Evolutionary conservation across 78 protist species (phyloP).

Genomic region (Dictyostelium capitatum): DNA sequence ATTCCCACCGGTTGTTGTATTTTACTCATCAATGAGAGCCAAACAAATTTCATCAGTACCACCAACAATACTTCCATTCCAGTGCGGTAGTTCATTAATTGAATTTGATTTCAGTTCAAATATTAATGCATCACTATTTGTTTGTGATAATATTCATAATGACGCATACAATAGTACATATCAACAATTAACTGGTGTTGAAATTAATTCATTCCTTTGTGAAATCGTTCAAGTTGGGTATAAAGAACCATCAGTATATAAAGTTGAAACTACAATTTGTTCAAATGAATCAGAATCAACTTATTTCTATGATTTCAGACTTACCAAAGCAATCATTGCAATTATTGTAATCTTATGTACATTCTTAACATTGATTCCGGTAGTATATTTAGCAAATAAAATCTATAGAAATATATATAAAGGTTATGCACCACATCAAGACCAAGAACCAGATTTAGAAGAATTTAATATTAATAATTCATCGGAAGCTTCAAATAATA

Average conservation of each 20-base stretch:
- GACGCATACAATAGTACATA: background rate
- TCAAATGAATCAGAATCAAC: background rate
- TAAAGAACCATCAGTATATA: background rate
- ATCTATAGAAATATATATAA: background rate
- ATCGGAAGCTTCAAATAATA: background rate
- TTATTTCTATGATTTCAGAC: background rate
- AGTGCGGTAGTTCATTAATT: background rate
- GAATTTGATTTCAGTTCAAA: background rate
- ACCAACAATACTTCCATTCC: background rate
- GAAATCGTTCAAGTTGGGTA: background rate
- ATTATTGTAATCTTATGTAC: background rate
- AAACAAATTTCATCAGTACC: background rate
- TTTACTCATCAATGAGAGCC: background rate
- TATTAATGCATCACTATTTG: background rate
- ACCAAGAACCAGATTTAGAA: background rate
- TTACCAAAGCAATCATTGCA: slow-evolving; percentile 9
- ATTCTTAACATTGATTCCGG: slow-evolving; percentile 3
- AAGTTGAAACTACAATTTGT: background rate
- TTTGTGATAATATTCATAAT: slow-evolving; percentile 2
- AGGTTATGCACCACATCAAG: slow-evolving; percentile 2
- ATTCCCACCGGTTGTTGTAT: background rate
- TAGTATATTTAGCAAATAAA: background rate
- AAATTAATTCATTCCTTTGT: slow-evolving; percentile 6
- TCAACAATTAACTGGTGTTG: background rate
- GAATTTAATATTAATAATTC: slow-evolving; percentile 4